Conservation (phyloP, 495 filamentous ascomycete genomes). For the Aspergillus carlsbadensis region DNA sequence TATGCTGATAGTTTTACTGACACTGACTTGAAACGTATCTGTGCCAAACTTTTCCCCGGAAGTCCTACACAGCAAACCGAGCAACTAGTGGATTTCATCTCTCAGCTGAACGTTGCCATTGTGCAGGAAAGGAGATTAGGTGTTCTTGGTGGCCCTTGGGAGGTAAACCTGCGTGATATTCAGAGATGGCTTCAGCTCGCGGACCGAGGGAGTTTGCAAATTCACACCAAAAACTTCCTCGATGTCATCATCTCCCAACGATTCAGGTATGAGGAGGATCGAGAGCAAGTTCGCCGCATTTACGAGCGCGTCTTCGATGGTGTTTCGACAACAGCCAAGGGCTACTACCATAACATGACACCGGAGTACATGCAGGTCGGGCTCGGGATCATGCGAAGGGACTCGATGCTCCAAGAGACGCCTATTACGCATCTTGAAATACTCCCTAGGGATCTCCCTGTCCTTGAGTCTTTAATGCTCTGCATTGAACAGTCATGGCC, state of each 20-base stretch:
- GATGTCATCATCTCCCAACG: constrained; percentile 84
- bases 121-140: constrained; percentile 65
- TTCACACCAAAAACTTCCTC: constrained; percentile 66
- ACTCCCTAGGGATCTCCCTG: constrained; percentile 56
- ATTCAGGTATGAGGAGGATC: constrained; percentile 72
- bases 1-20: constrained; percentile 87
- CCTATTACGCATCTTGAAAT: constrained; percentile 55
- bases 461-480: constrained; percentile 82
- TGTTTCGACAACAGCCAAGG: constrained; percentile 33
- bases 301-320: constrained; percentile 57
- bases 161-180: constrained; percentile 93
- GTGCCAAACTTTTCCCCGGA: constrained; percentile 67
- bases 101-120: constrained; percentile 68
- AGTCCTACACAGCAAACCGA: constrained; percentile 54
- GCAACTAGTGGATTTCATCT: constrained; percentile 77
- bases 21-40: constrained; percentile 80
- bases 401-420: constrained; percentile 54
- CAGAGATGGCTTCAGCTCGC: constrained; percentile 83
- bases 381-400: constrained; percentile 64
- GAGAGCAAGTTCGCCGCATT: constrained; percentile 57
- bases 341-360: constrained; percentile 66
- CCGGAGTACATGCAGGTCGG: constrained; percentile 74
- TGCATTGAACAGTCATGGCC: constrained; percentile 85
- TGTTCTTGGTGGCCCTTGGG: constrained; percentile 86
- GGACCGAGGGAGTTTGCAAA: constrained; percentile 45